Evolutionary conservation across 1,139 yeast genomes (phyloP), one percentile per base, ranked within the genome.

Genomic region (Candida sanyaensis): DNA sequence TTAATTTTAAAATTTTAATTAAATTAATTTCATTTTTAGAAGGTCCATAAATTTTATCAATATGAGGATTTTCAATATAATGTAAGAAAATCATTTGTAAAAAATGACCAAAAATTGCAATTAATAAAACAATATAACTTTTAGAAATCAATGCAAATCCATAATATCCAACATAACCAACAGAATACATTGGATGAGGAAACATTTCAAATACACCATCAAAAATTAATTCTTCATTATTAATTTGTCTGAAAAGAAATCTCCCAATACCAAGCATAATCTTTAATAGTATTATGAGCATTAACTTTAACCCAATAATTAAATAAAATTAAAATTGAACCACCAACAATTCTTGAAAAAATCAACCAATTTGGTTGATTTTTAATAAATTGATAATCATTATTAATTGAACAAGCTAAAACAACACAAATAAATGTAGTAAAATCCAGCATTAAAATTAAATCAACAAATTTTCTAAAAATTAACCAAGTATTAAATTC

Each of bases 251-350:
- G 68, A 87, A 88, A 75, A 89, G 69, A 89, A 89, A 65, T 89
- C 96, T 30, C 96, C 96, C 96, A 89, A 66, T 89, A 89, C 96
- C 96, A 89, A 10, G 96, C 96, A 62, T 84, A 90, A 65, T 89
- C 96, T 63, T 89, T 88, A 48, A 89, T 92, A 24, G 90, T 92
- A 56, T 91, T 80, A 64, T 89, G 96, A 34, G 96, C 96, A 66
- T 89, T 93, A 12, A 88, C 72, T 63, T 89, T 89, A 44, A 89
- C 96, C 95, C 96, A 88, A 39, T 86, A 73, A 61, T 88, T 88
- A 71, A 89, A 88, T 42, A 85, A 56, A 50, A 88, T 80, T 56
- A 89, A 75, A 6, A 65, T 48, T 0, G 67, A 50, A 10, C 88
- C 88, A 27, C 71, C 55, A 3, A 65, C 40, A 30, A 78, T 56